These are phyloP conservation scores for Nakazawaea wickerhamii DNA, from an alignment of 805 yeast species.

Conservation along the genomic window DNA sequence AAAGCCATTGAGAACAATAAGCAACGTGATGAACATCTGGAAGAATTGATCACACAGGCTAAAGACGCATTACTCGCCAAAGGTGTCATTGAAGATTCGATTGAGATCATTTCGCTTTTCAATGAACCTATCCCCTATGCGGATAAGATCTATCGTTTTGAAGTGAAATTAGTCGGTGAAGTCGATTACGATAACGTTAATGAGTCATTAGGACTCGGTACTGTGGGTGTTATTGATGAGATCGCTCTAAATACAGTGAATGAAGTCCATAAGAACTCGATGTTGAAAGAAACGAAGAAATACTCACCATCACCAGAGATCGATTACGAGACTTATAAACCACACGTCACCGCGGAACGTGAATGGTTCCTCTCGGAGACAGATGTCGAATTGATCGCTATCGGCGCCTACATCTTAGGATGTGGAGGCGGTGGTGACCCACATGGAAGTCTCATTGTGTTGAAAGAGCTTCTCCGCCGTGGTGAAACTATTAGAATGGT, in stretches of 20 bases:
- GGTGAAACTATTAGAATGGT: conserved; percentile 31
- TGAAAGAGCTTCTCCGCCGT: conserved; percentile 26
- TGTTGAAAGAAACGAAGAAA: conserved; percentile 19
- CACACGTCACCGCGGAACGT: conserved; percentile 21
- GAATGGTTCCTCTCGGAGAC: conserved; percentile 35
- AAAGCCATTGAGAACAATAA: conserved; percentile 13
- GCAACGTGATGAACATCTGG: conserved; percentile 17
- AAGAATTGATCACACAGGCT: conserved; percentile 19
- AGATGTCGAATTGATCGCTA: conserved; percentile 35
- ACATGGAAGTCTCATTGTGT: conserved; percentile 29
- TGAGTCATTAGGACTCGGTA: conserved; percentile 1
- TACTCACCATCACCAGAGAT: conserved; percentile 8
- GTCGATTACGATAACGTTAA: conserved; percentile 20
- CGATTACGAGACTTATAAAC: conserved; percentile 27
- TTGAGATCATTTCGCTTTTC: conserved; percentile 21
- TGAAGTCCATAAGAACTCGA: conserved; percentile 12
- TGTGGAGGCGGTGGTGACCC: conserved; percentile 48
- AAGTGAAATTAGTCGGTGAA: conserved; percentile 14
- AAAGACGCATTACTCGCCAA: conserved; percentile 17
- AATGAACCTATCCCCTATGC: conserved; percentile 30
- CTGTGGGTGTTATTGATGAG: neutral
- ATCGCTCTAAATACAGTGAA: neutral
- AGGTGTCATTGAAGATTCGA: conserved; percentile 23
- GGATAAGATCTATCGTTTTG: conserved; percentile 22
- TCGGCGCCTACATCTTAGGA: conserved; percentile 42